Evolutionary conservation across 495 filamentous ascomycete species (phyloP).

Genomic region (Polyplosphaeria fusca): DNA sequence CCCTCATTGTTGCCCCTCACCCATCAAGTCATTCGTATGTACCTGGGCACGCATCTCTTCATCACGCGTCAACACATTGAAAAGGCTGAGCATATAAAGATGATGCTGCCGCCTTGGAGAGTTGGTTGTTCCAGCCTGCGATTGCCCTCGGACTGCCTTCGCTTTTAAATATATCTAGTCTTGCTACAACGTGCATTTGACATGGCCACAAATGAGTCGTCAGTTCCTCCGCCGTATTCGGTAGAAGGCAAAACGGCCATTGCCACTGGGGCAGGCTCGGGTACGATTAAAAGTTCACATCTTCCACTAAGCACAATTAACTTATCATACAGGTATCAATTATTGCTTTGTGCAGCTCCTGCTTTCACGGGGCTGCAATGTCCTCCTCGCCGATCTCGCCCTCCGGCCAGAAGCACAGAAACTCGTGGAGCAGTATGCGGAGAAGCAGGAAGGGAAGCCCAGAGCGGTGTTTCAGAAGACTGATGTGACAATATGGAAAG

Average conservation of each 20-base stretch:
- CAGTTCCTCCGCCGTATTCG: too few relatives aligned
- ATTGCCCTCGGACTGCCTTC: too few relatives aligned
- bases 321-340: conserved; percentile 50
- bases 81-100: neutral
- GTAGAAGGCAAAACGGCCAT: conserved; percentile 61
- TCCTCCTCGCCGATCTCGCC: conserved; percentile 63
- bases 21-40: conserved; percentile 9
- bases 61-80: too few relatives aligned
- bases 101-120: too few relatives aligned
- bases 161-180: too few relatives aligned
- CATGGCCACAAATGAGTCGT: too few relatives aligned
- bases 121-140: too few relatives aligned
- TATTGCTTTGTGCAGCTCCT: conserved; percentile 59
- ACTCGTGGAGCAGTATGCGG: conserved; percentile 51
- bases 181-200: too few relatives aligned
- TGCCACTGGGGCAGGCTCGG: conserved; percentile 68
- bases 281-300: conserved; percentile 40
- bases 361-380: conserved; percentile 58
- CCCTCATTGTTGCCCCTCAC: conserved; percentile 16
- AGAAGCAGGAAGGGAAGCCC: conserved; percentile 36
- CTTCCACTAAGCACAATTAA: neutral
- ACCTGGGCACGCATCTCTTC: neutral
- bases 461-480: conserved; percentile 60
- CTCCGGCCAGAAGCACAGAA: conserved; percentile 62
- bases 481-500: conserved; percentile 59